phyloP scores from a whole-genome alignment of 1,139 yeast species.

The Suhomyces anneliseae region DNA sequence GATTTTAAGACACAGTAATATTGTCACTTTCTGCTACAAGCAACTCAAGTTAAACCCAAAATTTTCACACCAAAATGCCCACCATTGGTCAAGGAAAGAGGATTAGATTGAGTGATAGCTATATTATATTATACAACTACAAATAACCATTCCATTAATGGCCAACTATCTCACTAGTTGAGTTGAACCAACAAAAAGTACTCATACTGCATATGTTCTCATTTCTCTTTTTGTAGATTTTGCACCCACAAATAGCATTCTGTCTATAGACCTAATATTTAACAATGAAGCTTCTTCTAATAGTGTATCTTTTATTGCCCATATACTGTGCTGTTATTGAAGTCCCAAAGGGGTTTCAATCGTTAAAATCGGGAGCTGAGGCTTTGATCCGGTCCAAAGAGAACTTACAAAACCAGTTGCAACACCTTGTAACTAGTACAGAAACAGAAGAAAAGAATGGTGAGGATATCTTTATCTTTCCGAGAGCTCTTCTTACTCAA shows the following conservation, averaged over 20 bases:
- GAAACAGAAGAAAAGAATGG: not conserved
- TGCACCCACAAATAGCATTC: not conserved
- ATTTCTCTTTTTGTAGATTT: not conserved
- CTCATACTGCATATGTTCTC: not conserved
- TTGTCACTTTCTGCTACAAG: no score
- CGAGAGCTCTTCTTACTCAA: constrained; percentile 22
- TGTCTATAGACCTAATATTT: not conserved
- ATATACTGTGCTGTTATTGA: not conserved
- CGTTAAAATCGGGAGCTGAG: not conserved
- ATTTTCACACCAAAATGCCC: no score
- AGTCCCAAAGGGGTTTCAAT: not conserved
- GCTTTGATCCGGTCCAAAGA: not conserved
- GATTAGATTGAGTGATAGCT: no score
- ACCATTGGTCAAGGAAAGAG: no score
- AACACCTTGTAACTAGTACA: not conserved
- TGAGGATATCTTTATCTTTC: constrained; percentile 22
- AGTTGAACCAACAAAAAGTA: no score
- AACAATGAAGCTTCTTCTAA: not conserved
- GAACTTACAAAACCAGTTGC: not conserved
- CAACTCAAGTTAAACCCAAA: no score
- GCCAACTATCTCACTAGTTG: no score
- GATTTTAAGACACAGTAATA: no score
- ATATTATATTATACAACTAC: no score
- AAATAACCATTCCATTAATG: no score
- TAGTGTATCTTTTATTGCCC: not conserved